Conservation (phyloP, 805 yeast species). For the Teunomyces lycoperdinae region DNA sequence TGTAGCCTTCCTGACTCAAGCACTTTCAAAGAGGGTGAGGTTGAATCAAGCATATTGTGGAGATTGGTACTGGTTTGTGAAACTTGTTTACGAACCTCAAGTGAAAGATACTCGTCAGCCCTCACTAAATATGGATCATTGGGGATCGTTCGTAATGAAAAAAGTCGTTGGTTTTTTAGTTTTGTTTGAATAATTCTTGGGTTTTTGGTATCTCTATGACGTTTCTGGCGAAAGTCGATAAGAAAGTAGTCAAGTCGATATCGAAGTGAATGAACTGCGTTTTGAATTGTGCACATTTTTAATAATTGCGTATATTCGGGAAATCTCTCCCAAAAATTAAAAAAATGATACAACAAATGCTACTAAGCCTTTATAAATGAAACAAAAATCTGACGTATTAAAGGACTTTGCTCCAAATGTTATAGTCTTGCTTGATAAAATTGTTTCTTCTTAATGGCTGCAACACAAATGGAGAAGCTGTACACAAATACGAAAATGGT, state of each 20-base stretch:
- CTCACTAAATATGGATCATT: conserved; percentile 27
- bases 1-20: background rate
- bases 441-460: too few species aligned
- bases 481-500: background rate
- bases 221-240: conserved; percentile 34
- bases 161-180: conserved; percentile 29
- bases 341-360: background rate
- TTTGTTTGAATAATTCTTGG: conserved; percentile 38
- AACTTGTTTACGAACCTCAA: conserved; percentile 7
- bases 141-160: conserved; percentile 39
- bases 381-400: too few species aligned
- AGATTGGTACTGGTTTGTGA: background rate
- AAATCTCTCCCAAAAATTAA: background rate
- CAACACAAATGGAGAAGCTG: too few species aligned
- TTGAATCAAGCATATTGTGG: background rate
- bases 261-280: conserved; percentile 21
- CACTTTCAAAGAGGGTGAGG: background rate
- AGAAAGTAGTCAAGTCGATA: conserved; percentile 31
- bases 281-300: background rate
- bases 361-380: too few species aligned
- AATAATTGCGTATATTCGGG: background rate
- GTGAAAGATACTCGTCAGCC: conserved; percentile 32
- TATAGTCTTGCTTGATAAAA: too few species aligned
- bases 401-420: too few species aligned
- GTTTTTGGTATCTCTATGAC: conserved; percentile 36